Evolutionary conservation across 805 yeast genomes (phyloP), one percentile per base, ranked within the genome.

Genomic region (Candida bentonensis): DNA sequence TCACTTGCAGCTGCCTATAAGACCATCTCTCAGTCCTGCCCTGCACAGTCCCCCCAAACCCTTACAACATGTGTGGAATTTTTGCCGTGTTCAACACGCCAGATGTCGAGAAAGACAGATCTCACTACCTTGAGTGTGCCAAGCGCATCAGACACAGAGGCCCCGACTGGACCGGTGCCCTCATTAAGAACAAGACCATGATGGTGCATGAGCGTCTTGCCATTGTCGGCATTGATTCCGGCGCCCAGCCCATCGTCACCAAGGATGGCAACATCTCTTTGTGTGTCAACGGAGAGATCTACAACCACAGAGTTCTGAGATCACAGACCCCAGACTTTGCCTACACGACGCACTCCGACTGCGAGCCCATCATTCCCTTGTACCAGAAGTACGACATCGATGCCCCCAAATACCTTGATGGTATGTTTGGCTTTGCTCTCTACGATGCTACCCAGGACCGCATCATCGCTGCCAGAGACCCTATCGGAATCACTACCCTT

Each of bases 121-220:
- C 79, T 50, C 79, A 79, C 61, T 97, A 97, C 40, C 72, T 92
- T 50, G 94, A 85, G 63, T 73, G 85, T 62, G 74, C 97, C 50
- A 89, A 86, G 66, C 58, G 88, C 67, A 82, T 89, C 63, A 80
- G 99, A 70, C 99, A 92, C 68, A 81, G 99, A 68, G 99, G 99
- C 59, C 99, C 99, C 54, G 99, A 92, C 68, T 92, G 99, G 99
- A 74, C 87, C 30, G 98, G 98, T 59, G 87, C 86, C 78, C 63
- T 73, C 52, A 68, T 74, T 52, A 78, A 79, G 61, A 84, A 84
- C 79, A 63, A 70, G 52, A 85, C 96, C 41, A 79, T 92, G 53
- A 67, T 92, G 53, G 79, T 83, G 55, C 98, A 92, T 64, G 98
- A 92, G 72, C 84, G 98, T 72, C 73, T 92, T 62, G 94, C 97